Base-by-base conservation (phyloP, 305 asterid species). In the Andrographis paniculata region DNA sequence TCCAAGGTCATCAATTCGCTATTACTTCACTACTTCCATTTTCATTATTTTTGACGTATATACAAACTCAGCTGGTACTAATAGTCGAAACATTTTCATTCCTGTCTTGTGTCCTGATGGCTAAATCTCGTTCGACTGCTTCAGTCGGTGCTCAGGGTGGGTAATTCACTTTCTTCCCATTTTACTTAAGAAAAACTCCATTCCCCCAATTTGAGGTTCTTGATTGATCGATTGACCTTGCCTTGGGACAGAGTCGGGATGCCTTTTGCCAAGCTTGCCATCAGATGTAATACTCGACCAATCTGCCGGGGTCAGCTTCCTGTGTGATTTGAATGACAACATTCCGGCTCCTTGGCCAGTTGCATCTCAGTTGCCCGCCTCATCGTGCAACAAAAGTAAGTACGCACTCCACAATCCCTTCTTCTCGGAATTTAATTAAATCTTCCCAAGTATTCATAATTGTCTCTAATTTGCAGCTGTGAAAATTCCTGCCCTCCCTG, bases 281-380 rank as follows among this genome's bases (percentile, higher is more conserved):
- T 77, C 99, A 12, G 99, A 92, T 45, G 85, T 80, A 22, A 70
- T 78, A 39, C 73, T 92, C 36, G 99, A 92, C 68, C 66, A 50
- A 54, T 61, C 78, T 20, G 20, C 80, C 1, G 99, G 95, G 51
- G 72, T 87, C 56, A 76, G 95, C 67, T 92, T 92, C 57, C 75
- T 82, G 18, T 92, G 99, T 49, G 99, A 92, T 68, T 76, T 92
- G 72, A 92, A 92, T 21, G 99, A 92, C 60, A 83, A 92, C 59
- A 87, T 92, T 69, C 96, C 93, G 8, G 95, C 99, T 47, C 99
- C 95, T 22, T 92, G 96, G 99, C 96, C 99, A 48, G 64, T 87
- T 50, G 47, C 72, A 13, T 45, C 85, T 48, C 84, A 72, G 62
- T 55, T 79, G 52, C 79, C 70, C 14, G 48, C 79, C 68, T 79